Base-by-base conservation (phyloP, 805 yeast species). In the Lipomyces oligophaga region DNA sequence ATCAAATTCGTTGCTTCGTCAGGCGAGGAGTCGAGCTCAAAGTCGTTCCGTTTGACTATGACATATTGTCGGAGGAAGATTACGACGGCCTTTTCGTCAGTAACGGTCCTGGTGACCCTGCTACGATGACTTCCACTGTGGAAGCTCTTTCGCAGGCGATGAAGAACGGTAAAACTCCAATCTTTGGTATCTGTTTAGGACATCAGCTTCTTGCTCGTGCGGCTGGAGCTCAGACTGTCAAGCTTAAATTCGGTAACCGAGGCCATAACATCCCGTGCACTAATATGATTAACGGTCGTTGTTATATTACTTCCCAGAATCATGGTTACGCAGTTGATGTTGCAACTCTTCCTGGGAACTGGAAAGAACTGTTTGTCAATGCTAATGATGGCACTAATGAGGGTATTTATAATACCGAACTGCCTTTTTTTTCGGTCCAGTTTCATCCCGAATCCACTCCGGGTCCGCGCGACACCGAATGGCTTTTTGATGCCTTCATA, bases 51-150 rank as follows among this genome's bases (percentile, higher is more conserved):
- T 90, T 90, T 89, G 82, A 93, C 66, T 81, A 88, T 64, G 95
- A 88, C 68, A 82, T 84, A 67, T 22, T 43, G n/a, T 26, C 46
- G 18, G 72, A 84, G 53, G 95, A 87, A 68, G 75, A 80, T 54
- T 93, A 83, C 65, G 98, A 93, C 67, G 99, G 98, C 74, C 75
- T 93, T 61, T 93, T 93, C 69, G 46, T 50, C 26, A 43, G 97
- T 45, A 93, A 93, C 69, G 99, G 99, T 73, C 99, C 99, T 24
- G 99, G 99, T 78, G 97, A 93, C 71, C 99, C 99, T 47, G 78
- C 93, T 35, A 86, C 85, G 47, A 76, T 93, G 79, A 67, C 79
- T 36, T 77, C 74, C 18, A 77, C 87, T 50, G 83, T 83, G 28
- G 74, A 69, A 33, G 80, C 76, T 58, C 71, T 93, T 62, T 58